Evolutionary conservation across 2,329 filamentous ascomycete genomes (phyloP).

Genomic region (Amauroascus niger): DNA sequence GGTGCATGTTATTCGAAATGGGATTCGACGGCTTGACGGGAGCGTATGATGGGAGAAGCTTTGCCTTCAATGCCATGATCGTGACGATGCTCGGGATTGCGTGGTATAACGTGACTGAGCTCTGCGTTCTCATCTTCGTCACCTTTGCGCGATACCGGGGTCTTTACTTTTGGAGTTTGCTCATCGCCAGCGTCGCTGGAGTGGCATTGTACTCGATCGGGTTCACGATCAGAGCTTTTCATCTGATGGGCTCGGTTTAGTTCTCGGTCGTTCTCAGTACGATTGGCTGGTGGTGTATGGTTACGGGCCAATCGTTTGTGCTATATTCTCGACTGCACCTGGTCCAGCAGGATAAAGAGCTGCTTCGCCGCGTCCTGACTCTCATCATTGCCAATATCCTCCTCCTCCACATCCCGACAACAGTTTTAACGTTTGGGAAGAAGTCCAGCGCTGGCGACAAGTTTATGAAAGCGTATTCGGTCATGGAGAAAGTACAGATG

Average conservation of each 20-base stretch:
- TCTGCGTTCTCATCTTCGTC: slow-evolving; percentile 41
- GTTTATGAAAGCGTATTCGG: slow-evolving; percentile 27
- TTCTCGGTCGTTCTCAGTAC: slow-evolving; percentile 26
- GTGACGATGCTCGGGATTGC: slow-evolving; percentile 40
- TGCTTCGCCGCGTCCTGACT: slow-evolving; percentile 26
- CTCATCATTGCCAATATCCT: slow-evolving; percentile 34
- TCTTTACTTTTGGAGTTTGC: slow-evolving; percentile 44
- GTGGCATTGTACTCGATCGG: slow-evolving; percentile 40
- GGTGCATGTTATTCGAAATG: background rate
- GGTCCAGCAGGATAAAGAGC: slow-evolving; percentile 25
- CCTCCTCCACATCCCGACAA: slow-evolving; percentile 29
- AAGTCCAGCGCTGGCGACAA: slow-evolving; percentile 19
- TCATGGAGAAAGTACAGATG: slow-evolving; percentile 42
- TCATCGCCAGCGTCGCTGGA: slow-evolving; percentile 38
- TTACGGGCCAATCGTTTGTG: slow-evolving; percentile 33
- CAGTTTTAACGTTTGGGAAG: slow-evolving; percentile 28
- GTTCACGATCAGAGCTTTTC: slow-evolving; percentile 42
- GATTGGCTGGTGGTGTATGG: slow-evolving; percentile 31
- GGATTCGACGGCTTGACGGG: slow-evolving; percentile 32
- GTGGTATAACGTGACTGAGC: slow-evolving; percentile 44
- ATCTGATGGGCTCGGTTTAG: slow-evolving; percentile 37
- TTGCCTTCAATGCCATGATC: slow-evolving; percentile 36
- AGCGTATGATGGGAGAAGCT: slow-evolving; percentile 27
- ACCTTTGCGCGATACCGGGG: slow-evolving; percentile 40
- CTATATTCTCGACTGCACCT: slow-evolving; percentile 36